Evolutionary conservation across 495 filamentous ascomycete species (phyloP), one percentile per base, ranked within the genome.

Genomic region (Hyaloscypha hepaticicola): DNA sequence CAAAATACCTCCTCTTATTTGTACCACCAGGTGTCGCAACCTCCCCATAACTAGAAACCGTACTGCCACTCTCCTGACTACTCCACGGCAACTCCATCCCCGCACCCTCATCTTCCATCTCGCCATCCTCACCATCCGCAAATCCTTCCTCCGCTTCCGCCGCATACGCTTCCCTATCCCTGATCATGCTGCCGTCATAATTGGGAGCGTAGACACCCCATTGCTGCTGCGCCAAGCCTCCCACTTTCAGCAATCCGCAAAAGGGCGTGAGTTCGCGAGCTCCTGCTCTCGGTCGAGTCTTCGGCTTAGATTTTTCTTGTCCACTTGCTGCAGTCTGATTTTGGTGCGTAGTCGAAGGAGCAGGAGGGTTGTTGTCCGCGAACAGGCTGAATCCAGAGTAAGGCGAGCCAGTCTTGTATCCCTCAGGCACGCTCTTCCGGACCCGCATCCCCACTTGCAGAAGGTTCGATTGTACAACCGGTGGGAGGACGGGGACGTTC

Each of bases 361-460:
- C 33, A 49, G 28, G 25, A 55, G 29, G 11, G 26, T 27, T 55
- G 50, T 3, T 55, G 6, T 82, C 77, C 45, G 75, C 65, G 76
- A 79, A 83, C 16, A 83, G 74, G 7, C 70, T 68, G 64, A 81
- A 80, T 62, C 69, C 72, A 49, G 69, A 75, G 72, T 83, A 77
- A 63, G 16, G 11, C 0, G 66, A 62, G 66, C 84, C 82, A 14
- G 90, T 94, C 77, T 94, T 96, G 79, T 96, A 96, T 58, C 94
- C 94, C 63, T 96, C 92, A 0, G 91, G 90, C 3, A 98, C 87
- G 11, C 89, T 88, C 76, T 98, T 97, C 65, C 94, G 88, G 58
- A 98, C 84, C 34, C 93, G 87, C 91, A 97, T 96, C 68, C 94
- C 94, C 59, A 98, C 93, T 64, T 82, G 88, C 4, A 97, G 79